phyloP scores from a whole-genome alignment of 441 rosid species.

The Adansonia rubrostipa region DNA sequence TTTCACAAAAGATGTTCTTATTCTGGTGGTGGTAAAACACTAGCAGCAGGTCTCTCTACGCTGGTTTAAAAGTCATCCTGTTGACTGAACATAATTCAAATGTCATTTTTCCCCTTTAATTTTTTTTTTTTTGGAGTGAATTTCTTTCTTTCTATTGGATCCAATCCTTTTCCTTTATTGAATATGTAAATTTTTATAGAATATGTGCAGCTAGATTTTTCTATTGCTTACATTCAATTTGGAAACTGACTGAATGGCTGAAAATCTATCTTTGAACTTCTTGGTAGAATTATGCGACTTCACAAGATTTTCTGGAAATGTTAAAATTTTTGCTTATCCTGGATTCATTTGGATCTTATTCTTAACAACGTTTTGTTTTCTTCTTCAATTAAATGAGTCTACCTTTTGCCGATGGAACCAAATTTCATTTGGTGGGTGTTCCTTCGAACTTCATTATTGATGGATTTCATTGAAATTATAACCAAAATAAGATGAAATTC shows the following conservation, averaged over 20 bases:
- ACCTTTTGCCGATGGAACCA: not conserved
- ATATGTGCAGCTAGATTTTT: constrained; percentile 6
- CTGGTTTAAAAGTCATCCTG: constrained; percentile 29
- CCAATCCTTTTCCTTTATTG: constrained; percentile 28
- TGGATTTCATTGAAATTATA: not conserved
- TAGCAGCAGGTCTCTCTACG: constrained; percentile 22
- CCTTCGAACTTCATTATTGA: not conserved
- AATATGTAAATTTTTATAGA: constrained; percentile 44
- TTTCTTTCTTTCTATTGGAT: constrained; percentile 2
- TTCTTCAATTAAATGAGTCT: not conserved
- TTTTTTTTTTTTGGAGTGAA: constrained; percentile 16
- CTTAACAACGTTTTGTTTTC: not conserved
- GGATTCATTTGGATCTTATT: not conserved
- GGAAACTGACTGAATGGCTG: constrained; percentile 15
- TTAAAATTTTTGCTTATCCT: not conserved
- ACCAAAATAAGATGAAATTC: too few species aligned
- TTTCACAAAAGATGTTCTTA: not conserved
- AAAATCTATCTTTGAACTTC: not conserved
- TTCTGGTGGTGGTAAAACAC: constrained; percentile 17
- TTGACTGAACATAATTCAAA: constrained; percentile 21
- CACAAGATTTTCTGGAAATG: not conserved
- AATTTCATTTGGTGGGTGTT: not conserved
- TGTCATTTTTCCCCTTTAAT: not conserved
- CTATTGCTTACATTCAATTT: constrained; percentile 19
- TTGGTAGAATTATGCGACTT: not conserved